These are phyloP conservation scores for Rhamnella rubrinervis DNA, from an alignment of 331 rosid genomes.

Conservation along the genomic window DNA sequence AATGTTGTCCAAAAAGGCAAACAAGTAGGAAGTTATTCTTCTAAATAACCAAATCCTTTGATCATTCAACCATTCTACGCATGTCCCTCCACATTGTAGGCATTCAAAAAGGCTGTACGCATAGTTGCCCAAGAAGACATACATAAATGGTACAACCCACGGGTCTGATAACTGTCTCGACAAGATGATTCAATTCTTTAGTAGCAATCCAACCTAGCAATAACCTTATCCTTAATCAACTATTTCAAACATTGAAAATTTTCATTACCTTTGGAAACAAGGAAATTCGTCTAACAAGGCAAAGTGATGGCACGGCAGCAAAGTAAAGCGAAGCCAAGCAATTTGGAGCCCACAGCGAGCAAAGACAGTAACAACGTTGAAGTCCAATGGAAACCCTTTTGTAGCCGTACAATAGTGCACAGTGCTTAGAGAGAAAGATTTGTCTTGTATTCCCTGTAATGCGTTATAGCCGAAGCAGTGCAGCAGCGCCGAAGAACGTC, in stretches of 20 bases:
- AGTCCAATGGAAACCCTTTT: neutral
- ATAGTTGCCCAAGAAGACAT: conserved; percentile 1
- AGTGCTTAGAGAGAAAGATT: neutral
- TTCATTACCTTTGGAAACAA: conserved; percentile 27
- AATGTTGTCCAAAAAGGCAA: conserved; percentile 18
- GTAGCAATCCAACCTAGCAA: neutral
- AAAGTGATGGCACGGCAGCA: neutral
- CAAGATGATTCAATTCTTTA: too few species aligned
- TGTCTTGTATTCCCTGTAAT: too few species aligned
- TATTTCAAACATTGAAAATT: too few species aligned
- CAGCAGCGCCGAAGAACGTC: too few species aligned
- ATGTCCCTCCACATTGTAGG: conserved; percentile 20
- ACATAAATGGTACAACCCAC: conserved; percentile 25
- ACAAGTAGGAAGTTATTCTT: conserved; percentile 26
- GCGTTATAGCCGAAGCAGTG: too few species aligned
- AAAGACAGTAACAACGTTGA: neutral
- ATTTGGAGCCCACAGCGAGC: neutral
- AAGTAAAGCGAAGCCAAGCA: neutral
- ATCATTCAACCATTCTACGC: conserved; percentile 30
- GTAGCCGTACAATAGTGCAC: neutral
- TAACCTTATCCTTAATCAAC: too few species aligned
- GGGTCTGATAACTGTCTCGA: neutral
- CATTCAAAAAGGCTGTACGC: conserved; percentile 14
- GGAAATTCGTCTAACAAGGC: neutral
- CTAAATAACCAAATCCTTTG: conserved; percentile 30